Evolutionary conservation across 306 rosid genomes (phyloP).

Genomic region (Mimosa pudica): DNA sequence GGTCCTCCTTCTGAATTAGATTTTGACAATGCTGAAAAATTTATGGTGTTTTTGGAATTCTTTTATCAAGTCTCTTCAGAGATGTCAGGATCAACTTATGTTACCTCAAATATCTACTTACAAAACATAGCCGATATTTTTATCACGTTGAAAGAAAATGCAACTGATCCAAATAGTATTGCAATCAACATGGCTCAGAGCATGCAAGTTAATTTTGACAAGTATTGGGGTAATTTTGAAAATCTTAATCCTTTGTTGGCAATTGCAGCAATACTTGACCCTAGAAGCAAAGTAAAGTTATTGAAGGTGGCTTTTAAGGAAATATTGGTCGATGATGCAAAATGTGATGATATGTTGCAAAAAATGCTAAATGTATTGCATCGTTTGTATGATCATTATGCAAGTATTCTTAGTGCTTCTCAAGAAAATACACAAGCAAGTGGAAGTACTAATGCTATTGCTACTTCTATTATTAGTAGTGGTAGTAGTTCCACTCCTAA

Average conservation of each 20-base stretch:
- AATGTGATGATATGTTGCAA: background rate
- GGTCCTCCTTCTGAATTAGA: background rate
- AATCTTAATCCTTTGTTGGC: background rate
- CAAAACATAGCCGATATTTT: background rate
- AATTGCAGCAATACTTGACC: background rate
- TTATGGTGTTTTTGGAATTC: background rate
- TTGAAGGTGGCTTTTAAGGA: background rate
- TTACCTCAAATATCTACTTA: background rate
- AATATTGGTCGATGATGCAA: background rate
- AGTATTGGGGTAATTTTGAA: background rate
- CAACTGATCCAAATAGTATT: background rate
- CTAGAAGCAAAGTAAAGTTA: background rate
- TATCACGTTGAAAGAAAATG: background rate
- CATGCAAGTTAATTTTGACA: background rate
- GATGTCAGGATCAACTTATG: background rate
- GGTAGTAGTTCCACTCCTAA: too few species aligned
- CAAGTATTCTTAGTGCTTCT: background rate
- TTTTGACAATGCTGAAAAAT: background rate
- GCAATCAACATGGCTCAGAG: background rate
- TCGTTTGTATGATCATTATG: background rate
- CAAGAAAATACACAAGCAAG: background rate
- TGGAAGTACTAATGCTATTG: background rate
- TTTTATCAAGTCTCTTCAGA: background rate
- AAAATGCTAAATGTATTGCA: background rate
- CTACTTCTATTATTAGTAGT: too few species aligned